These are phyloP conservation scores for Meredithiella fracta DNA, from an alignment of 2,329 filamentous ascomycete species.

Conservation along the genomic window DNA sequence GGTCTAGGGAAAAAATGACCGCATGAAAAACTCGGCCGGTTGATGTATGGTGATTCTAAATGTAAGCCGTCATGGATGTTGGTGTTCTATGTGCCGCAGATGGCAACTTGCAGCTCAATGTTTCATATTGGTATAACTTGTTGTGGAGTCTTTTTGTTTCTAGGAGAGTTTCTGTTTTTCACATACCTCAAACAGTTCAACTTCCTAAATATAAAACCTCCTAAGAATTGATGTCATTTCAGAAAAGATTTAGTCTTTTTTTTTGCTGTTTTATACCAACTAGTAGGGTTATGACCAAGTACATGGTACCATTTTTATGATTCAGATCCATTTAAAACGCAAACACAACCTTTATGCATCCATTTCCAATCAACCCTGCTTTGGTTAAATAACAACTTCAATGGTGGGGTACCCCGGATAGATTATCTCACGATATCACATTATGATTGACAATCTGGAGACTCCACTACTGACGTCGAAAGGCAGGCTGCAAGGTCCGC, in stretches of 20 bases:
- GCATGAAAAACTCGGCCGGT: not conserved
- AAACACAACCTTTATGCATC: not conserved
- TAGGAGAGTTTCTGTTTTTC: no score
- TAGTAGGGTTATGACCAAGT: no score
- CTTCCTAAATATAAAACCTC: no score
- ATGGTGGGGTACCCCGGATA: not conserved
- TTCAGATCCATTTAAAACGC: no score
- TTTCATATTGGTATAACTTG: not conserved
- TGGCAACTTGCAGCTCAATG: not conserved
- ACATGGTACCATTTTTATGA: not conserved
- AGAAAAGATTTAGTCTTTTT: no score
- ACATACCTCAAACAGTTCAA: not conserved
- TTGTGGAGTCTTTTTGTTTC: not conserved
- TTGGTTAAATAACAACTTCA: not conserved
- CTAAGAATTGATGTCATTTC: no score
- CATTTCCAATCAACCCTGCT: not conserved
- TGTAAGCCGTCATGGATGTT: not conserved
- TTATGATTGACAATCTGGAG: not conserved
- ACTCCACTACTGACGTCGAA: not conserved
- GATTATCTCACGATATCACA: not conserved
- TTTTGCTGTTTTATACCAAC: no score
- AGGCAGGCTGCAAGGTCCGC: not conserved
- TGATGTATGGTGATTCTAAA: not conserved
- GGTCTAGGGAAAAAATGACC: no score
- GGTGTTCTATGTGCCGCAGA: not conserved